Evolutionary conservation across 306 rosid species (phyloP).

Genomic region (Aeschynomene evenia): DNA sequence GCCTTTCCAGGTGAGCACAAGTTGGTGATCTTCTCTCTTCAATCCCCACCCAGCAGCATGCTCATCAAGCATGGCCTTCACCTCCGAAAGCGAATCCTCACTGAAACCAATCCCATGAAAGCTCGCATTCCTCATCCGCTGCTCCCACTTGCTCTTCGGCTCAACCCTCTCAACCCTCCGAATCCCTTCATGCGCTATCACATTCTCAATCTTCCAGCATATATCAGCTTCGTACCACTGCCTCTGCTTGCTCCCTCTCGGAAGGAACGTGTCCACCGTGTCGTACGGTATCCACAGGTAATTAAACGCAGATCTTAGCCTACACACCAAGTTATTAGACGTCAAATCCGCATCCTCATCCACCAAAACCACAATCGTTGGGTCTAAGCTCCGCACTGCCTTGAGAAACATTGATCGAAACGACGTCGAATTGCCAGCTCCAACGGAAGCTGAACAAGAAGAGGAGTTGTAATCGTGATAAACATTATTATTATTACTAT

Average conservation of each 20-base stretch:
- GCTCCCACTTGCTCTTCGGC: constrained; percentile 62
- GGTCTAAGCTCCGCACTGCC: constrained; percentile 61
- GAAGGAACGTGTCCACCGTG: constrained; percentile 73
- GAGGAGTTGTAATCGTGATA: constrained; percentile 24
- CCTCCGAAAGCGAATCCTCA: constrained; percentile 70
- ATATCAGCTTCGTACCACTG: constrained; percentile 88
- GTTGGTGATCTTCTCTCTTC: constrained; percentile 77
- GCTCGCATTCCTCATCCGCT: constrained; percentile 59
- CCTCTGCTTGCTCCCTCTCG: constrained; percentile 70
- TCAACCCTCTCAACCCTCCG: constrained; percentile 78
- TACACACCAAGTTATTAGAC: constrained; percentile 51
- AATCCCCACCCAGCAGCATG: constrained; percentile 98
- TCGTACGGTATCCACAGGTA: constrained; percentile 95
- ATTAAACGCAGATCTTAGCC: constrained; percentile 79
- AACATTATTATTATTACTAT: too few relatives aligned
- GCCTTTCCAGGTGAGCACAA: constrained; percentile 95
- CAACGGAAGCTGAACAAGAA: not conserved
- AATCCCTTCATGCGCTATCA: constrained; percentile 76
- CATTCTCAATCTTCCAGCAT: constrained; percentile 88
- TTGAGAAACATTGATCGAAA: constrained; percentile 61
- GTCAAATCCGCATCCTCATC: constrained; percentile 93
- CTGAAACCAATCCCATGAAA: constrained; percentile 58
- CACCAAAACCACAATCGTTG: constrained; percentile 61
- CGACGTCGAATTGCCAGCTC: constrained; percentile 30
- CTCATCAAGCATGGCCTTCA: constrained; percentile 82